Percentiles rank a stretch among this genome's conserved stretches.
Conservation (phyloP, 192 early-diverging fungal species). For the Coemansia sp. region DNA sequence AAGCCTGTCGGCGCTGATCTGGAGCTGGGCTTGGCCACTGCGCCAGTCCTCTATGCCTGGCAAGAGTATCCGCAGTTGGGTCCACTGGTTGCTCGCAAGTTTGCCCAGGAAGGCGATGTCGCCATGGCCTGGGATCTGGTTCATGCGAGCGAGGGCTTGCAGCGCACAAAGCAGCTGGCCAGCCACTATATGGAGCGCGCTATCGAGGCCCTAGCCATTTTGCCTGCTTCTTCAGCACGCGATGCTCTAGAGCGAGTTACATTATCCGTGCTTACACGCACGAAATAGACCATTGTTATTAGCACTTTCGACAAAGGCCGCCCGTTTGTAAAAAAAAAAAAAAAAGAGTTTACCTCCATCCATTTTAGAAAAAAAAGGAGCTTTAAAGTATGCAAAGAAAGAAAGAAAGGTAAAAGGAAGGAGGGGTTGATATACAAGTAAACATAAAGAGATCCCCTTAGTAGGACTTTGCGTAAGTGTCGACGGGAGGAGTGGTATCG, state of each 20-base stretch:
- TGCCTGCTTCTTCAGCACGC: conserved; percentile 76
- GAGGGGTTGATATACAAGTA: neutral
- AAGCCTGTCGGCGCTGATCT: conserved; percentile 92
- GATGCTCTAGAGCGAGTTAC: conserved; percentile 80
- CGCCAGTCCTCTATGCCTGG: conserved; percentile 92
- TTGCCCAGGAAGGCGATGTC: conserved; percentile 74
- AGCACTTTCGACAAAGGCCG: neutral
- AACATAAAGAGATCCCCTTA: neutral
- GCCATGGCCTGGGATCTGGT: conserved; percentile 76
- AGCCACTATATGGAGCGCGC: conserved; percentile 75
- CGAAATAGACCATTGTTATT: conserved; percentile 58
- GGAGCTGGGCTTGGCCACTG: conserved; percentile 87
- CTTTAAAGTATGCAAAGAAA: neutral
- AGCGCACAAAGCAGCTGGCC: conserved; percentile 75
- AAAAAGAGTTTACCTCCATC: neutral
- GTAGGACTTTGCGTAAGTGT: conserved; percentile 85
- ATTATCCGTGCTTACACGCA: conserved; percentile 77
- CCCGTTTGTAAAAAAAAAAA: conserved; percentile 1
- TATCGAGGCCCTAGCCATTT: conserved; percentile 62
- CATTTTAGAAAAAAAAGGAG: neutral
- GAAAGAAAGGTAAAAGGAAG: neutral
- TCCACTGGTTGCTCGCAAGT: conserved; percentile 85
- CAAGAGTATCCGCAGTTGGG: conserved; percentile 84
- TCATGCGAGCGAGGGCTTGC: conserved; percentile 75
- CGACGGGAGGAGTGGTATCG: conserved; percentile 89